Percentiles rank a stretch among this genome's conserved stretches.
Conservation (phyloP, 495 filamentous ascomycete genomes). For the Penicillium cosmopolitanum region DNA sequence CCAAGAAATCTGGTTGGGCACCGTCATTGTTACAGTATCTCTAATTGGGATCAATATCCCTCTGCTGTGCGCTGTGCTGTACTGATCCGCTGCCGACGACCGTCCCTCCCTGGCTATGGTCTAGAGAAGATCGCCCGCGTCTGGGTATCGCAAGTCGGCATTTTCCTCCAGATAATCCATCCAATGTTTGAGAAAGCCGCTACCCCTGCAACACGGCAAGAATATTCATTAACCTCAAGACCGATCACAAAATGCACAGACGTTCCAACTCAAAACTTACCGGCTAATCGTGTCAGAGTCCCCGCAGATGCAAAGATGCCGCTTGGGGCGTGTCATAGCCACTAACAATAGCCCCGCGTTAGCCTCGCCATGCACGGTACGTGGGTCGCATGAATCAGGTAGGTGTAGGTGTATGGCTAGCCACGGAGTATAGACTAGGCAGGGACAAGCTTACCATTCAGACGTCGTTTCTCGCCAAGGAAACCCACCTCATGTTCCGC, state of each 20-base stretch:
- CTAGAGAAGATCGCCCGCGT: constrained; percentile 60
- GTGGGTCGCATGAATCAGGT: background rate
- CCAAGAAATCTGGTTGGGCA: background rate
- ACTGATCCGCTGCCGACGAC: too few species aligned
- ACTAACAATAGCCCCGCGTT: constrained; percentile 51
- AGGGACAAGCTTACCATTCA: constrained; percentile 69
- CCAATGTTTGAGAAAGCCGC: constrained; percentile 82
- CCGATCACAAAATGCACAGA: background rate
- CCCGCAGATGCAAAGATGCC: constrained; percentile 87
- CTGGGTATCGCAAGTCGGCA: constrained; percentile 83
- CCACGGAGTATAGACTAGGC: too few species aligned
- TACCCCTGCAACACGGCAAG: constrained; percentile 57
- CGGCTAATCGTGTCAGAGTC: constrained; percentile 88
- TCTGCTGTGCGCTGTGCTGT: too few species aligned
- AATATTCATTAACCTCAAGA: constrained; percentile 11
- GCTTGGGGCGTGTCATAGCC: constrained; percentile 91
- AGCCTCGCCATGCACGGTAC: constrained; percentile 12
- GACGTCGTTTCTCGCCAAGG: constrained; percentile 84
- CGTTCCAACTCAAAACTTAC: constrained; percentile 52
- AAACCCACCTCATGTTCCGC: constrained; percentile 86
- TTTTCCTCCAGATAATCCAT: constrained; percentile 86
- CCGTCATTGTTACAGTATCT: background rate
- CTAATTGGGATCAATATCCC: background rate
- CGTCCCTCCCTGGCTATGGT: background rate
- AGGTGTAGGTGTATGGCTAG: background rate